Conservation (phyloP, 2,329 filamentous ascomycete genomes). For the Verticillium nubilum region DNA sequence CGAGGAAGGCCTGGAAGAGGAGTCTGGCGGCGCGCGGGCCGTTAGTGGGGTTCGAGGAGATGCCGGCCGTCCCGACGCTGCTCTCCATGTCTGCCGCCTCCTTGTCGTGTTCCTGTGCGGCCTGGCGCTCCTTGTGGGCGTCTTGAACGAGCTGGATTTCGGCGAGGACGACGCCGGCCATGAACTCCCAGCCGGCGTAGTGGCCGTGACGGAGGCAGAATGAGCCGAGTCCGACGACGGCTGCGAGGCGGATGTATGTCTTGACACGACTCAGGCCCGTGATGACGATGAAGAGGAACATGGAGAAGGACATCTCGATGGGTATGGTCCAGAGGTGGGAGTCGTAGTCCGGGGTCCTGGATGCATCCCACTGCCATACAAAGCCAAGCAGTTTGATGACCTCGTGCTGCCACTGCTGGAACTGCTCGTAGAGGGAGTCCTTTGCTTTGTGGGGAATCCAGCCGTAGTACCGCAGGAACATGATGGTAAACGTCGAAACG, state of each 20-base stretch:
- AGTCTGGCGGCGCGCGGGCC: constrained; percentile 5
- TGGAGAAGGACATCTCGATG: constrained; percentile 39
- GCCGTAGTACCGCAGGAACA: constrained; percentile 29
- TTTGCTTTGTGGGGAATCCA: constrained; percentile 22
- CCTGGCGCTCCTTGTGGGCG: constrained; percentile 2
- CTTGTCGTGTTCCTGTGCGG: constrained; percentile 9
- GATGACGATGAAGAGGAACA: constrained; percentile 36
- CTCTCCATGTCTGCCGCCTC: constrained; percentile 6
- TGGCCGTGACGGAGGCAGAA: constrained; percentile 32
- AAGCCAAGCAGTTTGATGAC: constrained; percentile 17
- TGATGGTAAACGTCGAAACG: constrained; percentile 33
- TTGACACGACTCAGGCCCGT: constrained; percentile 26
- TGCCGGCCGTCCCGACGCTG: constrained; percentile 1
- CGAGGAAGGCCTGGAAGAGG: constrained; percentile 16
- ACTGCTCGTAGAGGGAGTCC: constrained; percentile 16
- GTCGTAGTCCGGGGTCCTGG: constrained; percentile 26
- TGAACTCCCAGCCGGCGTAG: constrained; percentile 40
- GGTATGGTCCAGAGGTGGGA: constrained; percentile 44
- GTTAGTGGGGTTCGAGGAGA: neutral
- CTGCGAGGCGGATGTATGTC: constrained; percentile 22
- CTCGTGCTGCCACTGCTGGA: constrained; percentile 19
- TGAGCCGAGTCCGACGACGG: constrained; percentile 23
- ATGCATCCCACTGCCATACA: constrained; percentile 22
- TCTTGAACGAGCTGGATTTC: constrained; percentile 34
- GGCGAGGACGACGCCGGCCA: constrained; percentile 38